Evolutionary conservation across 495 filamentous ascomycete species (phyloP).

Genomic region (Filosporella fistucella): DNA sequence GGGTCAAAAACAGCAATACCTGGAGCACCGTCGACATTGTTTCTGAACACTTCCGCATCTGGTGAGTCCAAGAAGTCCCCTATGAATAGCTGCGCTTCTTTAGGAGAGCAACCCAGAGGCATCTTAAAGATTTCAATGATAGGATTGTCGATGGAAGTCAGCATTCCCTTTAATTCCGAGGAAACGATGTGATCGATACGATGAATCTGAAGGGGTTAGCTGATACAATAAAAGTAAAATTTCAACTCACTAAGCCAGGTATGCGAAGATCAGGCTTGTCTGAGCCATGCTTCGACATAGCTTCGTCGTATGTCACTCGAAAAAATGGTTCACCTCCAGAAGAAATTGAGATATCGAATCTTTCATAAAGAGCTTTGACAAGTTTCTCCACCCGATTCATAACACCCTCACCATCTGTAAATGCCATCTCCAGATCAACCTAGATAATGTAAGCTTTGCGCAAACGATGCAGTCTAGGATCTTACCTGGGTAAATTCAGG

Average conservation of each 20-base stretch:
- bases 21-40: conserved; percentile 66
- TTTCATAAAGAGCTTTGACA: conserved; percentile 52
- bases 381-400: conserved; percentile 65
- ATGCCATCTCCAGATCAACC: conserved; percentile 92
- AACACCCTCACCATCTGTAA: conserved; percentile 68
- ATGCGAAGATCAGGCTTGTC: conserved; percentile 90
- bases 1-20: conserved; percentile 71
- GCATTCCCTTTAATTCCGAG: conserved; percentile 63
- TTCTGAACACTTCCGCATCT: conserved; percentile 52
- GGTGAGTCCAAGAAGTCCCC: conserved; percentile 62
- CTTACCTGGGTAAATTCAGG: conserved; percentile 92
- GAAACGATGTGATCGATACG: conserved; percentile 59
- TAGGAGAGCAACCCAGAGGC: conserved; percentile 26
- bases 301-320: conserved; percentile 66
- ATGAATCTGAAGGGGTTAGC: conserved; percentile 43
- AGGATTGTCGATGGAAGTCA: conserved; percentile 57
- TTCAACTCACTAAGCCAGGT: conserved; percentile 11
- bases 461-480: not conserved
- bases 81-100: conserved; percentile 56
- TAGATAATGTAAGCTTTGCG: conserved; percentile 25
- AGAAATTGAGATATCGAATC: not conserved
- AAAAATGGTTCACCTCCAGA: conserved; percentile 38
- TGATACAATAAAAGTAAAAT: not conserved
- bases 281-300: conserved; percentile 76
- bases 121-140: conserved; percentile 71